Base-by-base conservation (phyloP, 176 grass and related monocot genomes). In the Puya raimondii region DNA sequence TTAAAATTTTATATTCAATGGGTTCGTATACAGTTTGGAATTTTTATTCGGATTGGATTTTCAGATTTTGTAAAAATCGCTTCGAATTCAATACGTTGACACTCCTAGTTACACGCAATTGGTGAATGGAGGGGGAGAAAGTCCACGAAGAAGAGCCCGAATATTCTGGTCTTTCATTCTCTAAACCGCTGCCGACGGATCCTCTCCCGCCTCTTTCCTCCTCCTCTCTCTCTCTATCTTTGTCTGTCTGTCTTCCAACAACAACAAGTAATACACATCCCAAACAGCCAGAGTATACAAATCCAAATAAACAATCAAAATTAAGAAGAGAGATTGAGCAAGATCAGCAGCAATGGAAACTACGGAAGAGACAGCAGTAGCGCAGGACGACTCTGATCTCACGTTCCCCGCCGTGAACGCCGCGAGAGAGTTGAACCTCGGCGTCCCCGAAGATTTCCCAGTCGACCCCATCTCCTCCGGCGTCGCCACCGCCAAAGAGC, bases 401-500 rank as follows among this genome's bases (percentile, higher is more conserved):
- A 17, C n/a, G 1, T 76, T 76, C 25, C 64, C 64, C 0, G 73
- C 47, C 1, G 64, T 47, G 50, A 53, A 51, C 14, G 64, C 23
- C 11, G 10, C 15, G 12, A 21, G 52, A 50, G 75, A 63, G 33
- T n/a, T 77, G 3, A 63, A 63, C 52, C 65, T 4, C 4, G 53
- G 26, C 51, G 67, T 59, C 42, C 66, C 66, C 18, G 18, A 61
- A 2, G 11, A 26, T 5, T 69, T 77, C 75, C 75, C 66, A 1
- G 53, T 4, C 3, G 65, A 69, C 12, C 52, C 75, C 13, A 47
- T 50, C 75, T 61, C 75, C 52, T 25, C 52, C 14, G 33, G 69
- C 16, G 64, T 49, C 17, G 51, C 64, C 27, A 50, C 50, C 0
- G 29, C 70, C 26, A 58, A 66, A 11, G 22, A 66, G 15, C 14